Evolutionary conservation across 1,284 basidiomycete genomes (phyloP).

Genomic region (Boletus semigastroideus): DNA sequence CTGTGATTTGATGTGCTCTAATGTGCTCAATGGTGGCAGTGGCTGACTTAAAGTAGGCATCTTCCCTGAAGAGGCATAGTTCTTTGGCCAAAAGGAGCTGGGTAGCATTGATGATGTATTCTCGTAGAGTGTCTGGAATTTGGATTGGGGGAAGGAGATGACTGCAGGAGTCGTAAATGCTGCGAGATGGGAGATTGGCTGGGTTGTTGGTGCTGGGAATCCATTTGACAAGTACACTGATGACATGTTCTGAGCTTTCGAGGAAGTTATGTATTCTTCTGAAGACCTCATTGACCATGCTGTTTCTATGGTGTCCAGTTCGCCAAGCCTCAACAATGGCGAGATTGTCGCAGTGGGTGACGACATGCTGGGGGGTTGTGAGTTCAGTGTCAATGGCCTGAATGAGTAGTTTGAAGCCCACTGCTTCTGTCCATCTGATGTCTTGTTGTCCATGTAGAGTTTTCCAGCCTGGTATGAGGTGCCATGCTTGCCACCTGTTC

Average conservation of each 20-base stretch:
- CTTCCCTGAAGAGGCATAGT: background rate
- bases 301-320: background rate
- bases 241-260: rapidly evolving
- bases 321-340: background rate
- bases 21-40: background rate
- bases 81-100: background rate
- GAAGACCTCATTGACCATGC: background rate
- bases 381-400: background rate
- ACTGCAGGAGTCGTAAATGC: too few relatives aligned
- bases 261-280: background rate
- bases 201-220: background rate
- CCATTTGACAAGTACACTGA: background rate
- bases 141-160: too few relatives aligned
- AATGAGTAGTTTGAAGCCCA: background rate
- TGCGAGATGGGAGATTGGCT: background rate
- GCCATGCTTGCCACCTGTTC: background rate
- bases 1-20: too few relatives aligned
- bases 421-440: background rate
- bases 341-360: background rate
- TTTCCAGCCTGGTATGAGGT: background rate
- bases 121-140: too few relatives aligned
- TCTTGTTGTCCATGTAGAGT: background rate
- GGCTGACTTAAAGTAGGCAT: background rate
- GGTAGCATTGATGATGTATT: background rate
- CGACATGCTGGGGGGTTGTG: background rate